Evolutionary conservation across 2,329 filamentous ascomycete genomes (phyloP), one percentile per base, ranked within the genome.

Genomic region (Colletotrichum spaethianum): DNA sequence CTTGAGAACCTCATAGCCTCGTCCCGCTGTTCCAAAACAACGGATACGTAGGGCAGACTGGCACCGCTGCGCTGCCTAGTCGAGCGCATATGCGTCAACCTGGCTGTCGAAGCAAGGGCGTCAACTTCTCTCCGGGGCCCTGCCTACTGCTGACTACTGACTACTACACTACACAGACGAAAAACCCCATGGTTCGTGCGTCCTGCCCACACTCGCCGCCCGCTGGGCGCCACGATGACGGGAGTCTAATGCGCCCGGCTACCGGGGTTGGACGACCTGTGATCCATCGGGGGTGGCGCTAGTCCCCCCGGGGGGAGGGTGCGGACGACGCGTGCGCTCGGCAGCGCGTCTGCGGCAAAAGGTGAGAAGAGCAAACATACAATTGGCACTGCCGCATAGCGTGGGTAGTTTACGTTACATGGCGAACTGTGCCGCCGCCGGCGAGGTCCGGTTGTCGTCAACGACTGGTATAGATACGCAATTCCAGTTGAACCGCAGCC

Each of bases 171-270:
- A 42, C 18, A 16, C 40, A 18, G 40, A 42, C 14, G 6, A 42
- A 11, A 57, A 11, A 57, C 31, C 18, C 14, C 55, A 23, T 26
- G 36, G 36, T 23, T 40, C 28, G 53, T 59, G 67, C 33, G 52
- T 52, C 62, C 52, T 61, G 53, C 55, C 55, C 65, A 28, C 16
- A n/a, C 31, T 31, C 61, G 42, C 61, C 67, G 60, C 60, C 59
- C 60, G 66, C 42, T 57, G 66, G 55, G 55, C 44, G 38, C 23
- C 23, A 56, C 55, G 42, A 26, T 56, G 63, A 48, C 63, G 46
- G 63, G 63, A 70, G 67, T 56, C 48, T 56, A 61, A 46, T n/a
- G 55, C 56, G 55, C 28, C 48, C 48, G 53, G 38, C 36, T 60
- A 65, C 67, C 53, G 61, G 61, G 67, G 61, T 65, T 38, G 42